phyloP scores from a whole-genome alignment of 805 yeast species.

The Yarrowia deformans region DNA sequence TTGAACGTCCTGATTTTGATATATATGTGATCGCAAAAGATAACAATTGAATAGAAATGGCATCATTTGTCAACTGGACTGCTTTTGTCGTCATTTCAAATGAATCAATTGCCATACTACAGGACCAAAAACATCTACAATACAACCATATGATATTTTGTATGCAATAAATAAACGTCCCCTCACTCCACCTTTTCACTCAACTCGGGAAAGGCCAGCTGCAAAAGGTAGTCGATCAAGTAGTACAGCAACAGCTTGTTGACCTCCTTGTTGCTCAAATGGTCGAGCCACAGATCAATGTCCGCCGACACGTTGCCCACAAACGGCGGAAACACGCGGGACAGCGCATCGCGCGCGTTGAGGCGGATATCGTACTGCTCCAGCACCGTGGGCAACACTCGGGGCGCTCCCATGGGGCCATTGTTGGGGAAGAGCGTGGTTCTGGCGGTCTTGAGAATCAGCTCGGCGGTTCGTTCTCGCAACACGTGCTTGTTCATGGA shows the following conservation, averaged over 20 bases:
- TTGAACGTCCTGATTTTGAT: too few relatives aligned
- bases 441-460: conserved; percentile 49
- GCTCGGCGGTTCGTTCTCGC: conserved; percentile 42
- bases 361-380: conserved; percentile 50
- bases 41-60: too few relatives aligned
- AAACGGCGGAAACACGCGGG: conserved; percentile 44
- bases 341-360: conserved; percentile 41
- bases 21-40: too few relatives aligned
- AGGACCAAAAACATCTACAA: too few relatives aligned
- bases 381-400: conserved; percentile 53
- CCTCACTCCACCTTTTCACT: conserved; percentile 36
- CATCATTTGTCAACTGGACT: too few relatives aligned
- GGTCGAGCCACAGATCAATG: conserved; percentile 45
- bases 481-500: conserved; percentile 40
- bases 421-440: conserved; percentile 58
- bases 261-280: conserved; percentile 46
- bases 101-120: too few relatives aligned
- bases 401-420: conserved; percentile 59
- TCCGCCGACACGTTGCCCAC: conserved; percentile 36
- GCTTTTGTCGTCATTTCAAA: too few relatives aligned
- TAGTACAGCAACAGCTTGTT: conserved; percentile 48
- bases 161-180: neutral
- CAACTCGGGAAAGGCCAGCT: conserved; percentile 47
- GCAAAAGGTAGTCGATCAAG: conserved; percentile 47
- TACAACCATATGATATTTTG: too few relatives aligned